phyloP scores from a whole-genome alignment of 352 stramenopile species.

The Phytophthora sp. region DNA sequence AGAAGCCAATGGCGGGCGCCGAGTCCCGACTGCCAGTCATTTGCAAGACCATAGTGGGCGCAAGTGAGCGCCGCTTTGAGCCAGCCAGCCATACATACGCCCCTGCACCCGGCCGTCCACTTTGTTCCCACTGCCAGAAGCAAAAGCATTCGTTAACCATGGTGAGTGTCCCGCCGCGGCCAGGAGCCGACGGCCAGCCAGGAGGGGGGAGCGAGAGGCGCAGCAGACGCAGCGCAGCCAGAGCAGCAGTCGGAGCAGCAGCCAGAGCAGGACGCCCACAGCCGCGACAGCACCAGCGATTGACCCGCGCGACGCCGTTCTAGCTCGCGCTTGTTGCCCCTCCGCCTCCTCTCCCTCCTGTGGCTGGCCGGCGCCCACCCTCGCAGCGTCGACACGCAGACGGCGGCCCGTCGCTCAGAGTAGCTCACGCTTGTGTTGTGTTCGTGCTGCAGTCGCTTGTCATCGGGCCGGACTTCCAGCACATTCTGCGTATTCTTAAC shows the following conservation, averaged over 20 bases:
- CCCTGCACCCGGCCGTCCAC: conserved; percentile 34
- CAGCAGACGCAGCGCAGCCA: too few species aligned
- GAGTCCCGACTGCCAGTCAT: conserved; percentile 84
- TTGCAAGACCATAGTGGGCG: conserved; percentile 67
- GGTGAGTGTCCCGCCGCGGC: conserved; percentile 44
- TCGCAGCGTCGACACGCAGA: too few species aligned
- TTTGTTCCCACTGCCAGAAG: conserved; percentile 84
- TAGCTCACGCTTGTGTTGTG: conserved; percentile 18
- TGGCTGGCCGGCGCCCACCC: too few species aligned
- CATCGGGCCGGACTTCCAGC: conserved; percentile 98
- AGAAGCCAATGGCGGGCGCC: too few species aligned
- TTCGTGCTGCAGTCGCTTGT: conserved; percentile 83
- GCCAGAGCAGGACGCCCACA: too few species aligned
- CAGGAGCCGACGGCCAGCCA: not conserved
- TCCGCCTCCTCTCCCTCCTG: too few species aligned
- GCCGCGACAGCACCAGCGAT: too few species aligned
- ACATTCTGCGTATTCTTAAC: conserved; percentile 99
- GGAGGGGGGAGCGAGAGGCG: not conserved
- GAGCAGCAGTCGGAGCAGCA: too few species aligned
- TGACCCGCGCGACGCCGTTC: too few species aligned
- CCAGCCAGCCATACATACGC: conserved; percentile 34
- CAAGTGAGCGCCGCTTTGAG: conserved; percentile 53
- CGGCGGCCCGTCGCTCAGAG: too few species aligned
- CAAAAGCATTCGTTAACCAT: conserved; percentile 89
- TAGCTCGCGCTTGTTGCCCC: too few species aligned